Conservation (phyloP, 164 flowering plant genomes). For the Kalanchoe fedtschenkoi region DNA sequence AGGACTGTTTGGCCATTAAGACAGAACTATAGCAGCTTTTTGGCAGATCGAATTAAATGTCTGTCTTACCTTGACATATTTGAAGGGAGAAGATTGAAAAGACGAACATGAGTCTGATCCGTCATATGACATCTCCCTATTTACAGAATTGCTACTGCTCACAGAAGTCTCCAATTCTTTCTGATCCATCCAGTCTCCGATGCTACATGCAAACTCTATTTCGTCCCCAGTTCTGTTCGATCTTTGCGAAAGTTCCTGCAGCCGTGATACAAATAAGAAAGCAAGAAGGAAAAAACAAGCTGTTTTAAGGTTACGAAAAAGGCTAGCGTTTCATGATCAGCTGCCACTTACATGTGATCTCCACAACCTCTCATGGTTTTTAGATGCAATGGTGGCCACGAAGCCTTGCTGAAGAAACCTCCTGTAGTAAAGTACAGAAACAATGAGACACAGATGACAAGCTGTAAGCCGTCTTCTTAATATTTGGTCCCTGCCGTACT, state of each 20-base stretch:
- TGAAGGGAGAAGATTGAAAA: not conserved
- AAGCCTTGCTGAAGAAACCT: constrained; percentile 81
- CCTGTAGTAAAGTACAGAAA: constrained; percentile 26
- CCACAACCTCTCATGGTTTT: not conserved
- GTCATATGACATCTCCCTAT: not conserved
- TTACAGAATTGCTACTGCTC: not conserved
- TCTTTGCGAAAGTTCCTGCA: not conserved
- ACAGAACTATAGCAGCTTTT: not conserved
- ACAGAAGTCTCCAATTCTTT: not conserved
- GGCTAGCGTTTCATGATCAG: too few relatives aligned
- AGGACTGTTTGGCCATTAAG: not conserved
- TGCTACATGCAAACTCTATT: not conserved
- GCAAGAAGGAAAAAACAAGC: not conserved
- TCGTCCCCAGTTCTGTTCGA: not conserved
- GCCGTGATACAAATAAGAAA: not conserved
- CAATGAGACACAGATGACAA: not conserved
- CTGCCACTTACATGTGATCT: not conserved
- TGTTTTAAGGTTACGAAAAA: too few relatives aligned
- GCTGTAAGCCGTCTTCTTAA: not conserved
- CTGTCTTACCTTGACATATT: not conserved
- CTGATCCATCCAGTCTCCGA: not conserved
- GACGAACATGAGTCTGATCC: not conserved
- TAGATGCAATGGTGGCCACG: constrained; percentile 24
- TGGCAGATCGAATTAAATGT: not conserved
- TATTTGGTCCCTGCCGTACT: too few relatives aligned